Base-by-base conservation (phyloP, 2,329 filamentous ascomycete genomes). In the Xylaria sp. region DNA sequence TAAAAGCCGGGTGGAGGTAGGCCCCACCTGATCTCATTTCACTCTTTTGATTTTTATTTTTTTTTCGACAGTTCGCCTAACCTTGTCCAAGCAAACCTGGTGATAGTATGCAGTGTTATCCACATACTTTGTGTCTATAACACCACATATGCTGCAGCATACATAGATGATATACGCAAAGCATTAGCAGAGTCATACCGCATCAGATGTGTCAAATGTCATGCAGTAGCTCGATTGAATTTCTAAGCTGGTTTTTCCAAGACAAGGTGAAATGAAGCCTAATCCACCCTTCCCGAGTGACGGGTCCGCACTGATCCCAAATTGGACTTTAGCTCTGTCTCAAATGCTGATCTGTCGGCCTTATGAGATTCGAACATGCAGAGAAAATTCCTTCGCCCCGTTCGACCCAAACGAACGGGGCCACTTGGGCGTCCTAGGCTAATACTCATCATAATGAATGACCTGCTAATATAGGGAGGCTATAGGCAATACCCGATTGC, bases 241-340 rank as follows among this genome's bases (percentile, higher is more conserved):
- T 23, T 23, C 12, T 10, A 28, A 39, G 30, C 46, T 13, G 23
- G 43, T 30, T 20, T 20, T 53, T 12, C 41, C 15, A 41, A 55
- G 52, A 20, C 60, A 55, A 36, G 46, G 52, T 32, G 36, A 60
- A 28, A 50, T 60, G 46, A 63, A 50, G 57, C 23, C 15, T 41
- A 15, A 65, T n/a, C 63, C 66, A 65, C 59, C 36, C 66, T 68
- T 70, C 68, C 68, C 68, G 66, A 61, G 36, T 53, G n/a, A 36
- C 66, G 46, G 60, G 63, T 58, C 48, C 65, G 59, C 65, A 36
- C 53, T 48, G 53, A 57, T 68, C 48, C 61, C 52, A 46, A 59
- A 60, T 43, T 45, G n/a, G 58, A 60, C 32, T 53, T 30, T 61
- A 65, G 63, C 55, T 52, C 48, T 55, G 25, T 48, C 32, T 43